A percentile compares a stretch with the other conserved stretches of the same genome.
Evolutionary conservation across 208 protist genomes (phyloP).

Genomic region (Herpetomonas tarakana): DNA sequence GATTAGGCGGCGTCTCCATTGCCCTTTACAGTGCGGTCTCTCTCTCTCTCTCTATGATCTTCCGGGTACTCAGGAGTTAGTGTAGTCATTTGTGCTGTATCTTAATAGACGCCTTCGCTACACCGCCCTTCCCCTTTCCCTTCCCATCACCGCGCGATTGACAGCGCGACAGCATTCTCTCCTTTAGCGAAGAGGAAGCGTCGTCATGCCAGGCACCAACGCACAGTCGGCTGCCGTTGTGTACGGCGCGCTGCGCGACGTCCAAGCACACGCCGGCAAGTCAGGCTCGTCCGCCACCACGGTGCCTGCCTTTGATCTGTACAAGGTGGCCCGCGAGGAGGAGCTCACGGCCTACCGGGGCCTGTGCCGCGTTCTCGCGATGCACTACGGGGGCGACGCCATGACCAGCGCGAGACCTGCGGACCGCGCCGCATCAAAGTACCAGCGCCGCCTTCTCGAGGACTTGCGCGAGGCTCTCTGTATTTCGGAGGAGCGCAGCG

Average conservation of each 20-base stretch:
- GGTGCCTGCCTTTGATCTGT: slow-evolving; percentile 66
- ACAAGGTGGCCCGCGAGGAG: slow-evolving; percentile 80
- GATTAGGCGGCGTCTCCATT: too few relatives aligned
- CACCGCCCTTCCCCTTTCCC: too few relatives aligned
- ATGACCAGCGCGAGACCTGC: slow-evolving; percentile 9
- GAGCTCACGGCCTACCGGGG: slow-evolving; percentile 72
- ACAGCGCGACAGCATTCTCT: too few relatives aligned
- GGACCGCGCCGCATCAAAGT: slow-evolving; percentile 24
- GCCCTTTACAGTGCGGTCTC: too few relatives aligned
- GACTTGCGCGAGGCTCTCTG: slow-evolving; percentile 64
- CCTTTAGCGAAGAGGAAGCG: too few relatives aligned
- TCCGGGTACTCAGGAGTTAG: too few relatives aligned
- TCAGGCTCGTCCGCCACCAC: neutral
- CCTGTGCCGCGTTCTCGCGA: slow-evolving; percentile 69
- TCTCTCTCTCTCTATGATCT: too few relatives aligned
- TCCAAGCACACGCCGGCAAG: slow-evolving; percentile 17
- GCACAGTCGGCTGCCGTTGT: too few relatives aligned
- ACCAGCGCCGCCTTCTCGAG: slow-evolving; percentile 61
- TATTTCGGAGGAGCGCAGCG: slow-evolving; percentile 38
- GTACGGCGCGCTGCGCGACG: slow-evolving; percentile 55
- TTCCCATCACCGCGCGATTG: too few relatives aligned
- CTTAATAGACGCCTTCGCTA: too few relatives aligned
- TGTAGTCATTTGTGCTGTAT: too few relatives aligned
- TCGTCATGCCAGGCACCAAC: too few relatives aligned
- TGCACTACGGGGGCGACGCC: slow-evolving; percentile 51